Evolutionary conservation across 352 stramenopile species (phyloP).

Genomic region (Globisporangium polare): DNA sequence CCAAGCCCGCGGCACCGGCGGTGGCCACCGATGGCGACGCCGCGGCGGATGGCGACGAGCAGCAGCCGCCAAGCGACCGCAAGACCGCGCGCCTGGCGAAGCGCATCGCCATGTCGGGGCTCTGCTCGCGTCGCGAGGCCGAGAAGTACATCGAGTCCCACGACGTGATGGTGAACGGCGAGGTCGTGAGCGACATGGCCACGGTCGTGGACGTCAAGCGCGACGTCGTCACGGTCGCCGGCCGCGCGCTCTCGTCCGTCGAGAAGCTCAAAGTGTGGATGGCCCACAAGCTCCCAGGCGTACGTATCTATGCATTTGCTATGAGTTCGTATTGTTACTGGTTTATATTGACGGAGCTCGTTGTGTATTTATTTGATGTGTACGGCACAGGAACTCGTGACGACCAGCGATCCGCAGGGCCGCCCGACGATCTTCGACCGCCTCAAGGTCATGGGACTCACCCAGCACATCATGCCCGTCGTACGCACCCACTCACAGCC

Average conservation of each 20-base stretch:
- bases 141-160: slow-evolving; percentile 75
- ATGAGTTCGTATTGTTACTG: neutral
- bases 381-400: slow-evolving; percentile 63
- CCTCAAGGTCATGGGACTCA: slow-evolving; percentile 74
- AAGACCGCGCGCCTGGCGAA: slow-evolving; percentile 65
- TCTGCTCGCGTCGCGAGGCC: slow-evolving; percentile 81
- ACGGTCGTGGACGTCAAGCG: slow-evolving; percentile 47
- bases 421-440: slow-evolving; percentile 88
- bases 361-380: neutral
- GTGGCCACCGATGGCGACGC: neutral
- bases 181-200: slow-evolving; percentile 47
- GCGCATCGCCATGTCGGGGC: slow-evolving; percentile 72
- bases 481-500: slow-evolving; percentile 24
- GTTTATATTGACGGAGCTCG: neutral
- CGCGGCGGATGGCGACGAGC: too few relatives aligned
- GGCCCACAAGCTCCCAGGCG: slow-evolving; percentile 84
- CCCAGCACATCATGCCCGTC: slow-evolving; percentile 87
- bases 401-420: slow-evolving; percentile 67
- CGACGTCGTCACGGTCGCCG: slow-evolving; percentile 60
- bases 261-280: slow-evolving; percentile 73
- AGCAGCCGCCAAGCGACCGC: neutral
- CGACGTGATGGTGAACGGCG: slow-evolving; percentile 77
- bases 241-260: slow-evolving; percentile 31
- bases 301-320: slow-evolving; percentile 26
- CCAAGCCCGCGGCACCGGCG: neutral